Percentiles rank a stretch among this genome's conserved stretches.
These are phyloP conservation scores for Gentiana straminea DNA, from an alignment of 257 asterid species.

Conservation along the genomic window DNA sequence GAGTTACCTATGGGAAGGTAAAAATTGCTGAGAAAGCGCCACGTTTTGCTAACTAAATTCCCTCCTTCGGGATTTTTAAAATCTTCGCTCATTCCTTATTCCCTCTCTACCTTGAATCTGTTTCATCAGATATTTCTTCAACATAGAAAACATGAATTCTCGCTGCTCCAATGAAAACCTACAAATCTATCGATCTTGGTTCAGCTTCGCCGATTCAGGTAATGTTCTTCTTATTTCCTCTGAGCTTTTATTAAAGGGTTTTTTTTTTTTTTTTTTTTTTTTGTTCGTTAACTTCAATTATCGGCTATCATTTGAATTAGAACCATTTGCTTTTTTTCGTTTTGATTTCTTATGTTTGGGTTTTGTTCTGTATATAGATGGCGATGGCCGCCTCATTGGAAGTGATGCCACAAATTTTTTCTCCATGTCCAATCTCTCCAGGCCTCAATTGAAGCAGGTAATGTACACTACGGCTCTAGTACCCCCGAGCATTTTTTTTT, in stretches of 20 bases:
- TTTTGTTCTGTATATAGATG: slow-evolving; percentile 33
- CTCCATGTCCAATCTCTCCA: slow-evolving; percentile 52
- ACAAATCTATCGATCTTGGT: slow-evolving; percentile 63
- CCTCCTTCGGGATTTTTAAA: slow-evolving; percentile 37
- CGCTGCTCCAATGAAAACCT: slow-evolving; percentile 46
- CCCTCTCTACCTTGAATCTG: not conserved
- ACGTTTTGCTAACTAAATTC: slow-evolving; percentile 19
- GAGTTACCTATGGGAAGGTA: too few species aligned
- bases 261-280: not conserved
- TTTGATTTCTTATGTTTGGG: not conserved
- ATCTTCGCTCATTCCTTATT: slow-evolving; percentile 2
- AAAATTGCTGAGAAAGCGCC: not conserved
- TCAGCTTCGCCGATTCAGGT: slow-evolving; percentile 81
- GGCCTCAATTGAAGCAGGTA: slow-evolving; percentile 79
- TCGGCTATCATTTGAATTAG: not conserved
- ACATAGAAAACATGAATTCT: slow-evolving; percentile 29
- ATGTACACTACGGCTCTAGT: too few species aligned
- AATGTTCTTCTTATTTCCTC: not conserved
- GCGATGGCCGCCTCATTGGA: slow-evolving; percentile 78
- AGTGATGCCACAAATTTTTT: slow-evolving; percentile 60
- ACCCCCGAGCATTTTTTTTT: too few species aligned
- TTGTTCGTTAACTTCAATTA: not conserved
- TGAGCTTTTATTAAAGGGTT: too few species aligned
- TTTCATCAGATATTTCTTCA: not conserved
- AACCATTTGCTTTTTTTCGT: not conserved